phyloP scores from a whole-genome alignment of 257 asterid species.

The Coffea canephora region DNA sequence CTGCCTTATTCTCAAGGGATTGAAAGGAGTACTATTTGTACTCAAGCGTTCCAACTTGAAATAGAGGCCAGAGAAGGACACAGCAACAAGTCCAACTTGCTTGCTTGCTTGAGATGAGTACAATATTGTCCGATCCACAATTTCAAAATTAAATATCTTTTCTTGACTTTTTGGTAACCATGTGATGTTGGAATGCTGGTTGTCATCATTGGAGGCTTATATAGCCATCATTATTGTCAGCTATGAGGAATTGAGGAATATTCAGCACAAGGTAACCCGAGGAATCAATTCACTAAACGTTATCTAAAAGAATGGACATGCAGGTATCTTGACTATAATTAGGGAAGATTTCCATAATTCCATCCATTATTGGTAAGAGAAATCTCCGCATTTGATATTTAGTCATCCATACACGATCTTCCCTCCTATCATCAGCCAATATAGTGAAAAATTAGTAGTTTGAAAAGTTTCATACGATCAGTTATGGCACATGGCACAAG shows the following conservation, averaged over 20 bases:
- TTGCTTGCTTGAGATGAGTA: constrained; percentile 23
- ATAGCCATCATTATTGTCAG: neutral
- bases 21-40: neutral
- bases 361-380: neutral
- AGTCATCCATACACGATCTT: too few species aligned
- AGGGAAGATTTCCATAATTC: neutral
- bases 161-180: constrained; percentile 4
- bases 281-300: neutral
- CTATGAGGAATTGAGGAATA: neutral
- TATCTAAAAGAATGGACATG: neutral
- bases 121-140: constrained; percentile 10
- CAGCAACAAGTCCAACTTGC: constrained; percentile 25
- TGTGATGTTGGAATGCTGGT: neutral
- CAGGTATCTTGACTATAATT: too few species aligned
- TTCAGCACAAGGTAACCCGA: neutral
- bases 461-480: too few species aligned
- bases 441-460: too few species aligned
- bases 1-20: neutral
- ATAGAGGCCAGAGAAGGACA: neutral
- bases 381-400: neutral
- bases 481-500: too few species aligned
- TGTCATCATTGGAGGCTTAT: neutral
- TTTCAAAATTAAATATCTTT: neutral
- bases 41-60: neutral
- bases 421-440: too few species aligned